A percentile compares a stretch with the other conserved stretches of the same genome.
Evolutionary conservation across 257 asterid species (phyloP).

Genomic region (Ehretia macrophylla): DNA sequence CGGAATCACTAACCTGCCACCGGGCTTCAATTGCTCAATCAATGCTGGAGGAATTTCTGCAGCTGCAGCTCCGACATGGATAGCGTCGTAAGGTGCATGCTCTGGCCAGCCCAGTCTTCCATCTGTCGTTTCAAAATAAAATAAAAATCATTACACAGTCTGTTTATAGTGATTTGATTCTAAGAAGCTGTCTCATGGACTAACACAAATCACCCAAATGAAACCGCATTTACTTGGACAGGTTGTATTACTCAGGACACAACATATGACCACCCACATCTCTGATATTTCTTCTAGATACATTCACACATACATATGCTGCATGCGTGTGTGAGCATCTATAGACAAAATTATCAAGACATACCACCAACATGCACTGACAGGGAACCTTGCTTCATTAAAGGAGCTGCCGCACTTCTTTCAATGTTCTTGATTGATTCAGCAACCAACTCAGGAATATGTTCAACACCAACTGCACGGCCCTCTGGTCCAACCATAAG

Average conservation of each 20-base stretch:
- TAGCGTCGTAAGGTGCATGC: constrained; percentile 85
- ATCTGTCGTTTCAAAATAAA: constrained; percentile 32
- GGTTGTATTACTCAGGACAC: too few relatives aligned
- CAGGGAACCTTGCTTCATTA: constrained; percentile 73
- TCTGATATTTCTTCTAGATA: too few relatives aligned
- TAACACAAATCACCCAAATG: too few relatives aligned
- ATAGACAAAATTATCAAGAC: constrained; percentile 13
- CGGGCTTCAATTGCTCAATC: constrained; percentile 84
- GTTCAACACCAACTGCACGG: constrained; percentile 84
- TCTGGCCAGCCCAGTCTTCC: constrained; percentile 93
- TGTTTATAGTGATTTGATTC: too few relatives aligned
- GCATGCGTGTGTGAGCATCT: too few relatives aligned
- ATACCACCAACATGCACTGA: constrained; percentile 70
- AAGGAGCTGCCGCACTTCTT: constrained; percentile 76
- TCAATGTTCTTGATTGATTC: constrained; percentile 58
- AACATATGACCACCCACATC: too few relatives aligned
- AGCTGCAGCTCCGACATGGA: constrained; percentile 98
- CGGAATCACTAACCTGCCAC: constrained; percentile 94
- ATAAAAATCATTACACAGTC: background rate
- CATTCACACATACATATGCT: background rate
- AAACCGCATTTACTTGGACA: too few relatives aligned
- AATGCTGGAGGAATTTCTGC: constrained; percentile 77
- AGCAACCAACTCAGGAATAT: constrained; percentile 81
- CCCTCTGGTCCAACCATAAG: constrained; percentile 94
- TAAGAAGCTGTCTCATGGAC: too few relatives aligned